Evolutionary conservation across 177 flowering plant genomes (phyloP).

Genomic region (Telopea speciosissima): DNA sequence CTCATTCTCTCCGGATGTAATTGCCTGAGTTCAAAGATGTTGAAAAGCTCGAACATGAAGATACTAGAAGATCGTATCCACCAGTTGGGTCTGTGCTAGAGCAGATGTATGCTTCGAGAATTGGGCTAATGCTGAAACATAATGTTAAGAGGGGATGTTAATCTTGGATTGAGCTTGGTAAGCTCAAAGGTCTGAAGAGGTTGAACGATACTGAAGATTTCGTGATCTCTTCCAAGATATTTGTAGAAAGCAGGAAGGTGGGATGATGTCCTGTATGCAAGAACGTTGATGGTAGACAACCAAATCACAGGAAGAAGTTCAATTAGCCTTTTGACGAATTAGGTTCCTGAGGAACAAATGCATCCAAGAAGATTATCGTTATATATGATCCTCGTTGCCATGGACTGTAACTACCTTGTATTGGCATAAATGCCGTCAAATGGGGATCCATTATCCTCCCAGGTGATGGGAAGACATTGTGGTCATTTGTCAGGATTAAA

Average conservation of each 20-base stretch:
- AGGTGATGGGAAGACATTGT: too few species aligned
- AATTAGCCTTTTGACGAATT: neutral
- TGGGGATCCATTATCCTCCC: too few species aligned
- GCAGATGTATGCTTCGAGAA: slow-evolving; percentile 12
- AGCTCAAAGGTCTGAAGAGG: neutral
- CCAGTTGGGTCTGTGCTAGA: neutral
- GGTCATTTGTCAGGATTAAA: too few species aligned
- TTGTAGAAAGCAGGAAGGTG: slow-evolving; percentile 26
- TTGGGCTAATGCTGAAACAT: too few species aligned
- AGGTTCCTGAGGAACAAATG: neutral
- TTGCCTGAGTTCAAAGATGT: neutral
- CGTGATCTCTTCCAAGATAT: slow-evolving; percentile 24
- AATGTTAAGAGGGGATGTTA: slow-evolving; percentile 16
- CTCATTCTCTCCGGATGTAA: neutral
- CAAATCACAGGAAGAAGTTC: slow-evolving; percentile 21
- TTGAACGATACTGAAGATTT: slow-evolving; percentile 16
- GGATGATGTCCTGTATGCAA: slow-evolving; percentile 21
- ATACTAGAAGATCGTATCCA: neutral
- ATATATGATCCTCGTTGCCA: too few species aligned
- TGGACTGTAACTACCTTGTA: too few species aligned
- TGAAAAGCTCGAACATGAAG: neutral
- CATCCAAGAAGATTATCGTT: too few species aligned
- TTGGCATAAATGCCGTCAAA: too few species aligned
- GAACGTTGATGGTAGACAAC: slow-evolving; percentile 16
- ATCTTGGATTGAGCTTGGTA: slow-evolving; percentile 20